Percentiles rank a stretch among this genome's conserved stretches.
Evolutionary conservation across 441 rosid genomes (phyloP).

Genomic region (Gossypium trilobum): DNA sequence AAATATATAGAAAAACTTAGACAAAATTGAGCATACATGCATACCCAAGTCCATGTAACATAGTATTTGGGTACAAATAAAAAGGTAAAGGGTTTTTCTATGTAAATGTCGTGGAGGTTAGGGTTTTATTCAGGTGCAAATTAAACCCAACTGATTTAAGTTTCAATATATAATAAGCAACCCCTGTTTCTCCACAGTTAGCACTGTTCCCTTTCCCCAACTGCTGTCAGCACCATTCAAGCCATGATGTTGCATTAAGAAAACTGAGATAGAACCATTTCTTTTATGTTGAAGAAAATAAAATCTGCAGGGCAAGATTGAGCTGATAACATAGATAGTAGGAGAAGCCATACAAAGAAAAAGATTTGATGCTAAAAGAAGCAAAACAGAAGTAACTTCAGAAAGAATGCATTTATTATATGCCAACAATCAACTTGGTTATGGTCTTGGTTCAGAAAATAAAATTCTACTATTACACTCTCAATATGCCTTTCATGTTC

Average conservation of each 20-base stretch:
- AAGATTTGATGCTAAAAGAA: not conserved
- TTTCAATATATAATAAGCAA: not conserved
- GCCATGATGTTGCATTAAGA: not conserved
- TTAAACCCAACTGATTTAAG: not conserved
- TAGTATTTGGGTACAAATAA: not conserved
- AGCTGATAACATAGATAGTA: not conserved
- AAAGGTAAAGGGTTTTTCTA: not conserved
- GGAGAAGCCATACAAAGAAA: not conserved
- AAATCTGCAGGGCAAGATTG: not conserved
- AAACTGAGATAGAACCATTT: not conserved
- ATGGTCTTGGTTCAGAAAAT: not conserved
- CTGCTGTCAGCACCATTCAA: not conserved
- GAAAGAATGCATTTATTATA: not conserved
- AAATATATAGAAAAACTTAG: not conserved
- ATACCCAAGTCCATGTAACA: not conserved
- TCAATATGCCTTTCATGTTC: slow-evolving; percentile 2
- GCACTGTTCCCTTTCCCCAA: not conserved
- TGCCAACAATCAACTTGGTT: not conserved
- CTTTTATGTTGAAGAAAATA: not conserved
- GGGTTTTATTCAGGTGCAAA: not conserved
- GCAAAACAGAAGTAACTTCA: slow-evolving; percentile 1
- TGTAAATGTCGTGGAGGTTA: not conserved
- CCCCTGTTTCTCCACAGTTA: not conserved
- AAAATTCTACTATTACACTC: slow-evolving; percentile 3
- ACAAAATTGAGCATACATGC: not conserved